Evolutionary conservation across 2,329 filamentous ascomycete genomes (phyloP), one percentile per base, ranked within the genome.

Genomic region (Lachnum nothofagi): DNA sequence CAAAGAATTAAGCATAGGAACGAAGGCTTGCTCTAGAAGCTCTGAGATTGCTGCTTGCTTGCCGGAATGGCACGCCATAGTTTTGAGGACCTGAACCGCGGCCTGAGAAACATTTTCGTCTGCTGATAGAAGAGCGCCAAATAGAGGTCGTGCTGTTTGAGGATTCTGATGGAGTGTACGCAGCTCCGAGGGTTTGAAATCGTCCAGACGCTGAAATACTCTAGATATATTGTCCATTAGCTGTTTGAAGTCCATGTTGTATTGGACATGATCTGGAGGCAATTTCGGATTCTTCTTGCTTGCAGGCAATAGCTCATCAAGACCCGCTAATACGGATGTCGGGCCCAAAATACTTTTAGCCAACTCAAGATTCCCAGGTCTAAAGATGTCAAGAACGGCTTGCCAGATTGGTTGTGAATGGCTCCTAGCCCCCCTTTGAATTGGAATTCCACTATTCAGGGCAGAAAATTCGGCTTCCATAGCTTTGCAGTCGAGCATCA

Each of bases 351-450:
- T 83, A 29, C 81, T 80, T 42, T 80, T 83, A 1, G 88, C 88
- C n/a, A 96, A 72, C 4, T 81, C 75, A n/a, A 85, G 69, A 56
- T 86, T 80, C 27, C 82, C 78, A 23, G 80, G 75, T 56, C 81
- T 77, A 42, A 93, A 76, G 22, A 82, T 79, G 42, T 83, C 77
- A 40, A 88, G 74, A 40, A 91, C 85, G 1, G 81, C 77, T 54
- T 88, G 85, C 85, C 91, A 96, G 35, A 95, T 80, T 14, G 81
- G 77, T 14, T 84, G 75, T 0, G 88, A 91, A 48, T 88, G 79
- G 16, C 84, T 81, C 55, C 80, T 80, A 35, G 86, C 66, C 49
- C 86, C 79, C 57, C 83, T 77, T 42, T 85, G 85, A 17, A 89
- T 76, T 37, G 77, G 72, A 37, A 76, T 75, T 17, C 76, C 75